phyloP scores from a whole-genome alignment of 2,329 filamentous ascomycete genomes.

The Pyricularia sp. region DNA sequence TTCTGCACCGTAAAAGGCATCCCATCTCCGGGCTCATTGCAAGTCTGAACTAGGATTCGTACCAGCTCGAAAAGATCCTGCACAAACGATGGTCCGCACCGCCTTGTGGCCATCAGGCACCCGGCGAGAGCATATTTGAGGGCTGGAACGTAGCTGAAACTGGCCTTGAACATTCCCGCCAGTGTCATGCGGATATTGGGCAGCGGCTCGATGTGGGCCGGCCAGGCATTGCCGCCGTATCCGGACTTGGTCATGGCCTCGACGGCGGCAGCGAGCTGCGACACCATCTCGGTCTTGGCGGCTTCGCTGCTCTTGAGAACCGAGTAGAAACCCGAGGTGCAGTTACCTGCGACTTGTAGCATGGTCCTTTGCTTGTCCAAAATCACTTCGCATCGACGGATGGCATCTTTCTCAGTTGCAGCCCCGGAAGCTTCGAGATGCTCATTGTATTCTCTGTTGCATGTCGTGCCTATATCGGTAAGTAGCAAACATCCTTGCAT shows the following conservation, averaged over 20 bases:
- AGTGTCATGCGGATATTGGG: constrained; percentile 12
- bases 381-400: constrained; percentile 6
- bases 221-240: constrained; percentile 11
- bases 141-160: constrained; percentile 10
- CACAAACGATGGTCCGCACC: constrained; percentile 13
- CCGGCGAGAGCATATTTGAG: constrained; percentile 15
- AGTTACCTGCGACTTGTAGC: not conserved
- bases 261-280: not conserved
- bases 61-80: constrained; percentile 14
- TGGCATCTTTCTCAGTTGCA: not conserved
- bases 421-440: constrained; percentile 8
- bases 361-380: constrained; percentile 4
- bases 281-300: not conserved
- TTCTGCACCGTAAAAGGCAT: constrained; percentile 4
- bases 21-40: constrained; percentile 6
- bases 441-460: constrained; percentile 9
- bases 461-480: constrained; percentile 12
- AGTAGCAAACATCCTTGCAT: not conserved
- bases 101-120: constrained; percentile 10
- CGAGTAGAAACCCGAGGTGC: not conserved
- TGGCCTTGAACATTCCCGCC: constrained; percentile 11
- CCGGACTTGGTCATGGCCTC: not conserved
- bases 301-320: not conserved
- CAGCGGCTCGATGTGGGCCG: constrained; percentile 16
- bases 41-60: constrained; percentile 9